Evolutionary conservation across 257 asterid species (phyloP), one percentile per base, ranked within the genome.

Genomic region (Handroanthus guayacan): DNA sequence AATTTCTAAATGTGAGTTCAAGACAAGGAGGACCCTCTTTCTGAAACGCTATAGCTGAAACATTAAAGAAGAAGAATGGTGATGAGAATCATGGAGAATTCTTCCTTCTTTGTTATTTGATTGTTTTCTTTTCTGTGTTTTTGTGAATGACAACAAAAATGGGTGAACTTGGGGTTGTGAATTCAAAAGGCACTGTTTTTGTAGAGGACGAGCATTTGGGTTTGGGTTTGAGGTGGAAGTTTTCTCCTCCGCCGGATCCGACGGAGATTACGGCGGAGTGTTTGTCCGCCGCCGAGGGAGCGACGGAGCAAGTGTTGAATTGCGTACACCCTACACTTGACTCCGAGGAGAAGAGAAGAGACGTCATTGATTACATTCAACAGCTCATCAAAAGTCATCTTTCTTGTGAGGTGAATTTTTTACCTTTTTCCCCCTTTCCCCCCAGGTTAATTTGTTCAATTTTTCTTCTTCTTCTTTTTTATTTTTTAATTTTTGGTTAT

Each of bases 311-410:
- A 68, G 90, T 89, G 86, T 16, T 89, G 85, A 86, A 86, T 71
- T 85, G 76, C 60, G 80, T 89, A 10, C 95, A 77, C 67, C 92
- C 92, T n/a, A 89, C 91, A 4, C 80, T 84, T 12, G 91, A 85
- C 84, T 81, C 91, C 3, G 89, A 84, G 83, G 90, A 87, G 80
- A 87, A 67, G 77, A 81, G 95, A 75, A 69, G 79, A 56, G 89
- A 84, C 78, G 86, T 87, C 71, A 66, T 86, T 78, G 89, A 89
- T 67, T 86, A 77, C 73, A 75, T 89, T 20, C 88, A 87, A 75
- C 80, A 76, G 20, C 92, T 89, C 61, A 68, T 89, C 79, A 78
- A 78, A 67, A 75, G 44, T 67, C 83, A 54, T 51, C 75, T 84
- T 79, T 72, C 79, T 68, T 89, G 86, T 80, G 89, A 89, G 91